Conservation (phyloP, 2,329 filamentous ascomycete genomes). For the Microsporum audouinii region DNA sequence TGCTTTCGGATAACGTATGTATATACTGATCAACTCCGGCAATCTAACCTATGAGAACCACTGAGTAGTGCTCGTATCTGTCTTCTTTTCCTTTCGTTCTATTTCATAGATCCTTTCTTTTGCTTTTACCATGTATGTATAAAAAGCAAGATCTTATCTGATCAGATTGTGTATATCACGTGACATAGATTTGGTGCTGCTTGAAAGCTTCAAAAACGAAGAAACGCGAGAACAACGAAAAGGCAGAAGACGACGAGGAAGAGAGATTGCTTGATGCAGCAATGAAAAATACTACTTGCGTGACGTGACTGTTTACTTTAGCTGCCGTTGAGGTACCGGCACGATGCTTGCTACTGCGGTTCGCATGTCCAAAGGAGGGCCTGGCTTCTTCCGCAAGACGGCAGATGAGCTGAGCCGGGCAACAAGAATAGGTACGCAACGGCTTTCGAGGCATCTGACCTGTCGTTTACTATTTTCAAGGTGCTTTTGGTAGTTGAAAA, state of each 20-base stretch:
- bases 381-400: slow-evolving; percentile 47
- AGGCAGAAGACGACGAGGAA: background rate
- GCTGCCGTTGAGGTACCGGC: background rate
- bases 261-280: background rate
- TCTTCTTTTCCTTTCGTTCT: background rate
- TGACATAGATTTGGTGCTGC: background rate
- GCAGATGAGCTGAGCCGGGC: slow-evolving; percentile 48
- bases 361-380: slow-evolving; percentile 27
- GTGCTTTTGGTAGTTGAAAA: background rate
- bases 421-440: slow-evolving; percentile 41
- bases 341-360: slow-evolving; percentile 30
- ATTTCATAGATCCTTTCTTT: background rate
- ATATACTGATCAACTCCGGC: background rate
- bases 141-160: background rate
- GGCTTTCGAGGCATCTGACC: background rate
- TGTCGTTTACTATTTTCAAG: background rate
- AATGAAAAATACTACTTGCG: background rate
- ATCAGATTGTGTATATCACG: background rate
- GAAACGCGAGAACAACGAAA: background rate
- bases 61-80: background rate
- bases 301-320: background rate
- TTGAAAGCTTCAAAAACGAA: background rate
- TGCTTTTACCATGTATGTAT: background rate
- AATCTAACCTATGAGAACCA: background rate
- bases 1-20: background rate